Conservation (phyloP, 257 asterid species). For the Cordia subcordata region DNA sequence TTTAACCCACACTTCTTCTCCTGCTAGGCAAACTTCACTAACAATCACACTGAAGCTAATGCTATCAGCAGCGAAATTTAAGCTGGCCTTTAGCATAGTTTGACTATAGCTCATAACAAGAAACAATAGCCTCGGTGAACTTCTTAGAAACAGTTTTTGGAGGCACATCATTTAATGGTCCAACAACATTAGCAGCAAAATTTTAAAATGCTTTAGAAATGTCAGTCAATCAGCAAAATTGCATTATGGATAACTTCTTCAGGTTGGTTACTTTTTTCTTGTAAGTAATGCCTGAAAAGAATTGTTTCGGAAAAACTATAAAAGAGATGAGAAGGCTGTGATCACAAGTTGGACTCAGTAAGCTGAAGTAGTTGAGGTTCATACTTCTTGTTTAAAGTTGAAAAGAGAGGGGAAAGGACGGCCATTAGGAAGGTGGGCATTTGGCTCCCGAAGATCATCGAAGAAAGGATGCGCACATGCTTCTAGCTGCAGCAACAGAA, state of each 20-base stretch:
- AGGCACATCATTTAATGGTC: too few species aligned
- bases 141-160: too few species aligned
- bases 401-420: conserved; percentile 60
- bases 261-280: background rate
- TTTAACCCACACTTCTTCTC: too few species aligned
- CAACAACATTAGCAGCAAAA: too few species aligned
- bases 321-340: background rate
- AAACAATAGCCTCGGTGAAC: too few species aligned
- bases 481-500: conserved; percentile 46
- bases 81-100: too few species aligned
- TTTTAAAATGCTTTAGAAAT: too few species aligned
- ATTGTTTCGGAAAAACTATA: background rate
- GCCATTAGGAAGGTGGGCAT: conserved; percentile 65
- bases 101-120: too few species aligned
- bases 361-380: background rate
- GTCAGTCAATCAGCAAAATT: too few species aligned
- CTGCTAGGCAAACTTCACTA: too few species aligned
- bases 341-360: background rate
- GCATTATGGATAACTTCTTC: background rate
- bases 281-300: background rate
- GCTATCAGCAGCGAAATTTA: too few species aligned
- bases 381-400: conserved; percentile 42
- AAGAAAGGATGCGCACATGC: conserved; percentile 65
- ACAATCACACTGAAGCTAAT: too few species aligned
- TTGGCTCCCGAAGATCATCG: conserved; percentile 63